Conservation (phyloP, 192 early-diverging fungal species). For the Allomyces macrogynus region DNA sequence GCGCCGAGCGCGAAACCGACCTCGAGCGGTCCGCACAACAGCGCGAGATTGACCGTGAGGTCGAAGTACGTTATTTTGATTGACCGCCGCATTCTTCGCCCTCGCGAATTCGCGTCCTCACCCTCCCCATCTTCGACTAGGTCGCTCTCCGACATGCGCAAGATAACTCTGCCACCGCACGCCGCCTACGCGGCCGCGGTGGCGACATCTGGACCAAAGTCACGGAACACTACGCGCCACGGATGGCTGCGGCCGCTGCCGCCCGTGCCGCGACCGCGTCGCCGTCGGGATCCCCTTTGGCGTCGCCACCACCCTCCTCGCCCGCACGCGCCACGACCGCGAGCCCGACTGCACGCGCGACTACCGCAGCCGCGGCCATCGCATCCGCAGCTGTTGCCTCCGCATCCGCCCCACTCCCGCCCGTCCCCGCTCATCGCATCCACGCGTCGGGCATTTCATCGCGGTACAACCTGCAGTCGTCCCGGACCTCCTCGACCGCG, state of each 20-base stretch:
- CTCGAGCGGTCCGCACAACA: conserved; percentile 17
- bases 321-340: not conserved
- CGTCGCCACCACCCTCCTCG: not conserved
- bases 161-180: not conserved
- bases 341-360: not conserved
- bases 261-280: not conserved
- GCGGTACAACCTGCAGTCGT: not conserved
- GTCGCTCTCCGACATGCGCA: not conserved
- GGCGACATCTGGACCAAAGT: not conserved
- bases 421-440: not conserved
- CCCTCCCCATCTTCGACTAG: not conserved
- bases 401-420: not conserved
- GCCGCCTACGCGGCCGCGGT: not conserved
- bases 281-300: not conserved
- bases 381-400: not conserved
- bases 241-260: not conserved
- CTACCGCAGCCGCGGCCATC: too few species aligned
- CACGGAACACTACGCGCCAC: not conserved
- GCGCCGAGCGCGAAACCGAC: conserved; percentile 13
- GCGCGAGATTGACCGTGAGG: conserved; percentile 22
- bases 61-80: conserved; percentile 20
- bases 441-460: not conserved
- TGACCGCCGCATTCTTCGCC: not conserved
- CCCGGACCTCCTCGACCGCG: too few species aligned
- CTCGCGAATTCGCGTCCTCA: not conserved